Base-by-base conservation (phyloP, 768 basidiomycete genomes). In the Mycena epipterygia region DNA sequence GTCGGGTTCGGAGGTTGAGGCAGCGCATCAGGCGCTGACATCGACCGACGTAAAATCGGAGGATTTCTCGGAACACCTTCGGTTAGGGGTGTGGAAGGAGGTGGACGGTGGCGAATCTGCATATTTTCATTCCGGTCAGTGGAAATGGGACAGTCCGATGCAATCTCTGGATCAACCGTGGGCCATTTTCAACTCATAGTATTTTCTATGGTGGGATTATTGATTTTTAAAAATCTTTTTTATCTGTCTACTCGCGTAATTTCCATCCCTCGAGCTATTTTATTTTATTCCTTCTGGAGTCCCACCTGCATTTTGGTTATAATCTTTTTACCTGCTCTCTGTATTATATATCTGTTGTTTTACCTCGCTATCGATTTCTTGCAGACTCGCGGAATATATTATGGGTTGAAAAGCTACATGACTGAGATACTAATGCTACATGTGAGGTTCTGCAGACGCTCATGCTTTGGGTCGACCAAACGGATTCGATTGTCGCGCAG, bases 81-180 rank as follows among this genome's bases (percentile, higher is more conserved):
- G 89, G 57, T 80, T 92, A 41, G 89, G 89, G 52, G 79, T 87
- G 60, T 89, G 88, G 83, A 88, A 89, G 76, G 92, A 92, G 78
- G 89, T 94, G 39, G 91, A 93, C 74, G 91, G 91, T 46, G 92
- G 93, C 59, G 92, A 93, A 81, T 87, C 89, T 21, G 85, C 90
- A 53, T 93, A 91, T 77, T 94, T 89, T 81, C 85, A 87, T 72
- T 72, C 84, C 30, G 81, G 80, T 61, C 86, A 86, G 46, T 95
- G 90, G 90, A 94, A 92, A 81, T 95, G 89, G 89, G 93, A 93
- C 63, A 85, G 87, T 72, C 77, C 84, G 39, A 93, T 94, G 92
- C 81, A 86, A 68, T 81, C 87, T 48, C 76, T 85, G 71, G 93
- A 94, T 8, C 89, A 88, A 76, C 85, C 91, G 27, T 95, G 93